Evolutionary conservation across 1,139 yeast species (phyloP).

Genomic region (Scheffersomyces titani): DNA sequence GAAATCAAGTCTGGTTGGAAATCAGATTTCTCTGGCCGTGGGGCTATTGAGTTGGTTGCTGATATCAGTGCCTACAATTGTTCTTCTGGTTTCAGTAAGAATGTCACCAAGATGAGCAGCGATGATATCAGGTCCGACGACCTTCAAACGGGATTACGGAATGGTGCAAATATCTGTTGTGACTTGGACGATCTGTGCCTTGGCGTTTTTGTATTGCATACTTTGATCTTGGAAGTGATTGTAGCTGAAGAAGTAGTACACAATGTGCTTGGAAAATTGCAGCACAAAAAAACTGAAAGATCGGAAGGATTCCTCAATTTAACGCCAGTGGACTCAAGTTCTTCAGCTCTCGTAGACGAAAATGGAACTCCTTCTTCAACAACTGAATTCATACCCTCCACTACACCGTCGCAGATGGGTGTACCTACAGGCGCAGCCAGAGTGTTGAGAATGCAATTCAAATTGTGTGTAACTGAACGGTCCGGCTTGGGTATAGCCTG

Average conservation of each 20-base stretch:
- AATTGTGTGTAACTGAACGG: constrained; percentile 75
- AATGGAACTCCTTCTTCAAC: background rate
- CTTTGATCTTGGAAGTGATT: constrained; percentile 80
- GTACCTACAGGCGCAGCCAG: constrained; percentile 95
- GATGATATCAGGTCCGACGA: constrained; percentile 29
- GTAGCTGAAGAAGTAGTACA: constrained; percentile 85
- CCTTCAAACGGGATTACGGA: constrained; percentile 27
- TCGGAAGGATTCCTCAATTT: constrained; percentile 11
- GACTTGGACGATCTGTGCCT: constrained; percentile 80
- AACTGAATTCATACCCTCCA: background rate
- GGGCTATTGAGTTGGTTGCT: constrained; percentile 75
- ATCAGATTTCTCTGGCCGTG: constrained; percentile 76
- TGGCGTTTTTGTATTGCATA: constrained; percentile 76
- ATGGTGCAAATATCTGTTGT: constrained; percentile 67
- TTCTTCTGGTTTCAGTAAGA: constrained; percentile 55
- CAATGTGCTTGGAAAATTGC: constrained; percentile 10
- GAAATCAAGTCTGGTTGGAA: constrained; percentile 93
- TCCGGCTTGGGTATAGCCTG: constrained; percentile 96
- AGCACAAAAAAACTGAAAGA: constrained; percentile 11
- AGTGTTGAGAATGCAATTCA: constrained; percentile 92
- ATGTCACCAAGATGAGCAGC: constrained; percentile 28
- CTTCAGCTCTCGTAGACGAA: constrained; percentile 4
- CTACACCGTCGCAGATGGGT: constrained; percentile 46
- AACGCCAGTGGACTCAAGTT: constrained; percentile 17
- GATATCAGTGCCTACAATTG: constrained; percentile 60